Percentiles rank a stretch among this genome's conserved stretches.
Conservation (phyloP, 371 early-diverging fungal species). For the Mucor irregularis region DNA sequence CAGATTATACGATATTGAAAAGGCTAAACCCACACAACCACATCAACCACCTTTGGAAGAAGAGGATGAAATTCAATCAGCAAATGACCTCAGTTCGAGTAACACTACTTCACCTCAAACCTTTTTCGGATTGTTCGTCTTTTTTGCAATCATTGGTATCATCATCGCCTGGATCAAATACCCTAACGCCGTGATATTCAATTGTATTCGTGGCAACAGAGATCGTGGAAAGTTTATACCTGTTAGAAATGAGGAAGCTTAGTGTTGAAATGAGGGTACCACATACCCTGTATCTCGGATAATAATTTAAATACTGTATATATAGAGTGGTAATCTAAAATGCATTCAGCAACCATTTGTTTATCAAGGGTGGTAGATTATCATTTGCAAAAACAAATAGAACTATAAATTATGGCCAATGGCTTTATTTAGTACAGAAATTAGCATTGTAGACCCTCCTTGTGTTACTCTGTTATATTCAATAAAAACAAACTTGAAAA, state of each 20-base stretch:
- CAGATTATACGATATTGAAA: conserved; percentile 13
- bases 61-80: neutral
- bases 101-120: neutral
- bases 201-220: neutral
- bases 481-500: no score
- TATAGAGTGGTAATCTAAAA: no score
- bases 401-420: no score
- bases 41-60: conserved; percentile 21
- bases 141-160: conserved; percentile 1
- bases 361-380: no score
- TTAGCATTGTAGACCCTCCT: no score
- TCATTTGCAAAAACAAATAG: no score
- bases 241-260: conserved; percentile 15
- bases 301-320: no score
- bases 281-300: no score
- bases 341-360: no score
- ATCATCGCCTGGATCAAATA: conserved; percentile 14
- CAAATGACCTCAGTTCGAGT: neutral
- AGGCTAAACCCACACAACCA: neutral
- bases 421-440: no score
- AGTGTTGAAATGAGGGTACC: no score
- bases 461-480: no score
- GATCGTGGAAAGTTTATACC: conserved; percentile 14
- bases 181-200: neutral
- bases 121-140: conserved; percentile 4